Base-by-base conservation (phyloP, 2,329 filamentous ascomycete genomes). In the Diaporthe sp. region DNA sequence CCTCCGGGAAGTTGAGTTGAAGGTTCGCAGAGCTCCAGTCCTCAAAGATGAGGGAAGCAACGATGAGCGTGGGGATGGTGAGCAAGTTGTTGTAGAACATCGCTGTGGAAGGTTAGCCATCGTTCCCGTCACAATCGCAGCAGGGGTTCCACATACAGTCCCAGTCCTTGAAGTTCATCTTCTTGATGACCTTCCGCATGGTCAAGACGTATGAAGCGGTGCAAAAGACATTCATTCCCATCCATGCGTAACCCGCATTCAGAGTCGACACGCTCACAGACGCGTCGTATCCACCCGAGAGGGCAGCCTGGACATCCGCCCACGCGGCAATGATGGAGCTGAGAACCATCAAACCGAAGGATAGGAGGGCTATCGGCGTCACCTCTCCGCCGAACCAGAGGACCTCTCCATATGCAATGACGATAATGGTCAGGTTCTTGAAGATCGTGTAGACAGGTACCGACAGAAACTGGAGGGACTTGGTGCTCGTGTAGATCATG, bases 51-150 rank as follows among this genome's bases (percentile, higher is more conserved):
- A 98, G 87, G 47, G 96, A 97, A 84, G 93, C 92, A 80, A 95
- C 84, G 75, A 98, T 85, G 71, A 99, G 92, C 81, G 98, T 93
- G 39, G 97, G 97, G 78, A 99, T 98, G 75, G 96, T 98, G 79
- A 99, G 92, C 65, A 98, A 91, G 86, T 99, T 98, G 91, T 99
- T 99, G 90, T 99, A 99, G 88, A 97, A 98, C 97, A 98, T 99
- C 82, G 96, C 96, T 98, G 79, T 65, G 49, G 10, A 74, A 51
- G 57, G 12, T 58, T 34, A 68, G 58, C 76, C 76, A n/a, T 65
- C 82, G 86, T 28, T 39, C 44, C 34, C 51, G 73, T 42, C 72
- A 77, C 72, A 39, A 31, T 31, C n/a, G 49, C 22, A 57, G 15
- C 74, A 63, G 39, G 58, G 74, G 44, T 17, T 57, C 57, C 42